Percentiles rank a stretch among this genome's conserved stretches.
phyloP scores from a whole-genome alignment of 176 grass and related monocot genomes.

The Musa beccarii region DNA sequence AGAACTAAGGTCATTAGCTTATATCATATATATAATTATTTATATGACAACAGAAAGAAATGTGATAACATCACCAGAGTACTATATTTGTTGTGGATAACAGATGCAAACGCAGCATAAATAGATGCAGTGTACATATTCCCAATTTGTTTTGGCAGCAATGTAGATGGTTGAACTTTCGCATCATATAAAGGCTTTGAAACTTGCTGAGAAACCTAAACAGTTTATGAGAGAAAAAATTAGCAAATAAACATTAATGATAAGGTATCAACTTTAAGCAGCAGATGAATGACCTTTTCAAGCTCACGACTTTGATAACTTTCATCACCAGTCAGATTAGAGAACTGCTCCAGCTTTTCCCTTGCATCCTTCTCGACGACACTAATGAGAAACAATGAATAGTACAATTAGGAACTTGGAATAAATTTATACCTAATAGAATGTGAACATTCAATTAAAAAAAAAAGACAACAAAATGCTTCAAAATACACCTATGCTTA shows the following conservation, averaged over 20 bases:
- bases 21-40: conserved; percentile 11
- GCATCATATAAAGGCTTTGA: conserved; percentile 64
- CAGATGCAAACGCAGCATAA: conserved; percentile 62
- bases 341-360: conserved; percentile 61
- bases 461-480: neutral
- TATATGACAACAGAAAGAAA: conserved; percentile 1
- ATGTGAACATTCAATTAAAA: neutral
- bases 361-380: conserved; percentile 52
- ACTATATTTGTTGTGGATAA: conserved; percentile 51
- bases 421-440: neutral
- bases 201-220: conserved; percentile 88
- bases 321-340: conserved; percentile 43
- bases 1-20: conserved; percentile 8
- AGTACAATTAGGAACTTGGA: neutral
- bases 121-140: conserved; percentile 83
- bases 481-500: too few species aligned
- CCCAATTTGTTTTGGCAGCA: conserved; percentile 68
- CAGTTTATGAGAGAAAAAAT: conserved; percentile 13
- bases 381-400: conserved; percentile 32
- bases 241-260: conserved; percentile 27
- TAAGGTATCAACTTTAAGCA: conserved; percentile 4
- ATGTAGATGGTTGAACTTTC: conserved; percentile 71
- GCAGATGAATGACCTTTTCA: conserved; percentile 42
- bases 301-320: conserved; percentile 53
- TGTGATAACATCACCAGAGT: conserved; percentile 45